phyloP scores from a whole-genome alignment of 1,139 yeast species.

The Komagataea norvegica region DNA sequence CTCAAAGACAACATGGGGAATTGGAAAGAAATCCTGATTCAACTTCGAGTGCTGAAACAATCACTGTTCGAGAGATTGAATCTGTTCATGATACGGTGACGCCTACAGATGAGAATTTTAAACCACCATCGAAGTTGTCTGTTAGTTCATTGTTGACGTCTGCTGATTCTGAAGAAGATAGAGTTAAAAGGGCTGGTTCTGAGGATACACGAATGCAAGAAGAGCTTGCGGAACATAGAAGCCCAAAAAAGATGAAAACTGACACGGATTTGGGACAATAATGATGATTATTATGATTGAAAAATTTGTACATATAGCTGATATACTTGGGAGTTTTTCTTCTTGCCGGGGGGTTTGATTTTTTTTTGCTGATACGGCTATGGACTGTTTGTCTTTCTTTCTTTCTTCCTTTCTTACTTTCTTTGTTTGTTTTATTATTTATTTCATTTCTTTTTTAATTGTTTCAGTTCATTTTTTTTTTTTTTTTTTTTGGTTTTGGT shows the following conservation, averaged over 20 bases:
- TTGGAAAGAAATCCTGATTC: background rate
- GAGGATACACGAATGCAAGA: background rate
- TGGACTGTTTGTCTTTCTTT: background rate
- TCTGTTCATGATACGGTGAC: too few relatives aligned
- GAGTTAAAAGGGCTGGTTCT: background rate
- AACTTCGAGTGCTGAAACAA: background rate
- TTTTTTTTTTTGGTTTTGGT: background rate
- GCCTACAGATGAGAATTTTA: too few relatives aligned
- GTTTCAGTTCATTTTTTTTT: too few relatives aligned
- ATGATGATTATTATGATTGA: background rate
- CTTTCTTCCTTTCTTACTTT: too few relatives aligned
- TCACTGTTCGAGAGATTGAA: too few relatives aligned
- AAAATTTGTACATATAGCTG: background rate
- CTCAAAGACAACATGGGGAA: background rate
- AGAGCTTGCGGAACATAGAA: background rate
- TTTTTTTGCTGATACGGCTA: background rate
- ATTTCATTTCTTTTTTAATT: background rate
- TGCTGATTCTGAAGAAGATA: background rate
- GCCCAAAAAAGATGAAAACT: constrained; percentile 5
- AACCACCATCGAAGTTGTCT: background rate
- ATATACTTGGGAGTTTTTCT: background rate
- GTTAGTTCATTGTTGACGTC: constrained; percentile 1
- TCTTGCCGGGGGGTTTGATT: background rate
- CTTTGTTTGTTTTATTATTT: background rate
- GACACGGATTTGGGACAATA: constrained; percentile 7